These are phyloP conservation scores for Arachis stenosperma DNA, from an alignment of 306 rosid species.

Conservation along the genomic window DNA sequence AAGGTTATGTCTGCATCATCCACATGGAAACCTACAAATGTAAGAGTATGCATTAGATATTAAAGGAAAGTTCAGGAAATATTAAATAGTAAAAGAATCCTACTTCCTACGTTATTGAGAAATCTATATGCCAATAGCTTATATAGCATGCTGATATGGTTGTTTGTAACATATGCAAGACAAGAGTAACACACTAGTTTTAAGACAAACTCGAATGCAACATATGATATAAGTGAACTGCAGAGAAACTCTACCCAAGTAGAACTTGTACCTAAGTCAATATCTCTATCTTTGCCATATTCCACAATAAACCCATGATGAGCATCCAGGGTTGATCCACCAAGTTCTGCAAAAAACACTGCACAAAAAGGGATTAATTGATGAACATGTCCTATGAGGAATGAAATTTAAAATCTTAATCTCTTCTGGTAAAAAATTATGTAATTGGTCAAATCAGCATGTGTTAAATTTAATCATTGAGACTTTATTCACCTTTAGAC, in stretches of 20 bases:
- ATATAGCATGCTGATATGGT: background rate
- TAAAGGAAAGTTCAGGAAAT: background rate
- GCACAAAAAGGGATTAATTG: conserved; percentile 31
- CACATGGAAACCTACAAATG: conserved; percentile 55
- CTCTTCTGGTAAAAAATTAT: conserved; percentile 24
- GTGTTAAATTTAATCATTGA: conserved; percentile 15
- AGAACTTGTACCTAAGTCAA: conserved; percentile 48
- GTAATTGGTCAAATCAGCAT: conserved; percentile 26
- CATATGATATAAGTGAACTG: conserved; percentile 7
- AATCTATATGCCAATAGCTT: background rate
- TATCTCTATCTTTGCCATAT: conserved; percentile 51
- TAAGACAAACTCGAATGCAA: conserved; percentile 6
- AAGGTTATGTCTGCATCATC: conserved; percentile 61
- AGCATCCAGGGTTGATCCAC: conserved; percentile 59
- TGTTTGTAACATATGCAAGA: background rate
- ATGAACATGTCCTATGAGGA: conserved; percentile 11
- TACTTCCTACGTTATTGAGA: background rate
- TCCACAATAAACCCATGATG: conserved; percentile 59
- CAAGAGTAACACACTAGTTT: background rate
- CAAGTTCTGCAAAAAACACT: conserved; percentile 53
- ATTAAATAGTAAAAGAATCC: background rate
- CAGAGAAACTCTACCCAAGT: conserved; percentile 29
- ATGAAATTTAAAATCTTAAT: conserved; percentile 26
- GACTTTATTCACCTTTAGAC: conserved; percentile 57
- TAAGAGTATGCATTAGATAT: conserved; percentile 29